A percentile compares a stretch with the other conserved stretches of the same genome.
phyloP scores from a whole-genome alignment of 1,284 basidiomycete genomes.

The Cryptococcus sp. region DNA sequence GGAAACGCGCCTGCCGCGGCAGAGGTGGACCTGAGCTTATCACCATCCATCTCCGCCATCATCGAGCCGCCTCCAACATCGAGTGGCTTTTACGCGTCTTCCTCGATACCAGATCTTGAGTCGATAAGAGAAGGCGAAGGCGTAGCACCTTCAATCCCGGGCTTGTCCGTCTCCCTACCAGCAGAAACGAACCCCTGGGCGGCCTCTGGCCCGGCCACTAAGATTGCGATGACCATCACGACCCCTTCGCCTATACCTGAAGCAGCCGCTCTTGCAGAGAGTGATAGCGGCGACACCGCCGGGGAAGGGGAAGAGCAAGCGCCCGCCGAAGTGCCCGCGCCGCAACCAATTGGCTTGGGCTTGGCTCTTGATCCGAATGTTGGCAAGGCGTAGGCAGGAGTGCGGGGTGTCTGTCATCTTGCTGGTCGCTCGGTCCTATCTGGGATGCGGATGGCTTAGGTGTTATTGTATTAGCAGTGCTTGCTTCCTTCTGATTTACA shows the following conservation, averaged over 20 bases:
- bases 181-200: conserved; percentile 21
- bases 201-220: conserved; percentile 3
- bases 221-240: conserved; percentile 6
- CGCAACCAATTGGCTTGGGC: neutral
- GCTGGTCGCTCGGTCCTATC: too few species aligned
- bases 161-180: conserved; percentile 11
- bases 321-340: neutral
- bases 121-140: neutral
- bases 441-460: too few species aligned
- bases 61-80: neutral
- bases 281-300: neutral
- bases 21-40: neutral
- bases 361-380: neutral
- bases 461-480: too few species aligned
- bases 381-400: too few species aligned
- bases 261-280: neutral
- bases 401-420: too few species aligned
- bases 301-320: neutral
- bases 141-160: neutral
- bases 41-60: neutral
- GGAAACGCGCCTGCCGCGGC: neutral
- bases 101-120: neutral
- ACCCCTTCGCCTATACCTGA: conserved; percentile 9
- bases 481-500: too few species aligned
- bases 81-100: too few species aligned